Conservation (phyloP, 768 basidiomycete genomes). For the Mrakia blollopis region DNA sequence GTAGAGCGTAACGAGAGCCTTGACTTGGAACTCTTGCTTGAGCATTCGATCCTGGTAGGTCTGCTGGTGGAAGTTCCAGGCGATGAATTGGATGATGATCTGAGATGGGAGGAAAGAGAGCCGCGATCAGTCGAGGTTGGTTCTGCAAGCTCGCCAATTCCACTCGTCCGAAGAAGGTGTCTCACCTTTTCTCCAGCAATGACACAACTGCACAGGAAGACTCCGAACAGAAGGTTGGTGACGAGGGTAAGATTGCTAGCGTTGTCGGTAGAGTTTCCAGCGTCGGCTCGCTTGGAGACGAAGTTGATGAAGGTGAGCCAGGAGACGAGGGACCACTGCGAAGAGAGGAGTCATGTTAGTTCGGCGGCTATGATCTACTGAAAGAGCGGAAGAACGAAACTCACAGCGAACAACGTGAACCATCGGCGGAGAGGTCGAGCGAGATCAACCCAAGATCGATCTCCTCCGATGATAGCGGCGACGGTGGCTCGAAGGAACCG, state of each 20-base stretch:
- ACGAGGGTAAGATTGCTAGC: slow-evolving; percentile 23
- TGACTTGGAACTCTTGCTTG: slow-evolving; percentile 73
- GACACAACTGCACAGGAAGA: slow-evolving; percentile 63
- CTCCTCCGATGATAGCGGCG: slow-evolving; percentile 57
- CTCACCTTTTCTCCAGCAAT: slow-evolving; percentile 68
- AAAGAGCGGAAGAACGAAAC: slow-evolving; percentile 7
- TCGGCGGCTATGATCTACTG: slow-evolving; percentile 36
- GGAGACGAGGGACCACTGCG: slow-evolving; percentile 57
- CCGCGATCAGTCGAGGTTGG: neutral
- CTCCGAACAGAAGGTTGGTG: slow-evolving; percentile 63
- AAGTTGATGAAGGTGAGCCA: slow-evolving; percentile 74
- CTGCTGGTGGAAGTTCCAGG: slow-evolving; percentile 47
- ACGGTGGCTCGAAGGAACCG: slow-evolving; percentile 58
- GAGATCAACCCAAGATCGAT: slow-evolving; percentile 57
- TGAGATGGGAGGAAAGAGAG: neutral
- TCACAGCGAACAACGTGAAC: slow-evolving; percentile 34
- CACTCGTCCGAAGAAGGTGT: too few relatives aligned
- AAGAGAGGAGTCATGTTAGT: slow-evolving; percentile 49
- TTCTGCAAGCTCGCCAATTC: too few relatives aligned
- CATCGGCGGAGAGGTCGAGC: slow-evolving; percentile 61
- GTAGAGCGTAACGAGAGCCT: slow-evolving; percentile 67
- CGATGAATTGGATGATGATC: slow-evolving; percentile 73
- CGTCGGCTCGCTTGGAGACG: slow-evolving; percentile 46
- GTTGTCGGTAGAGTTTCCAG: slow-evolving; percentile 32
- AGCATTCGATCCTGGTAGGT: slow-evolving; percentile 36